These are phyloP conservation scores for Suhomyces chickasaworum DNA, from an alignment of 1,139 yeast species.

Conservation along the genomic window DNA sequence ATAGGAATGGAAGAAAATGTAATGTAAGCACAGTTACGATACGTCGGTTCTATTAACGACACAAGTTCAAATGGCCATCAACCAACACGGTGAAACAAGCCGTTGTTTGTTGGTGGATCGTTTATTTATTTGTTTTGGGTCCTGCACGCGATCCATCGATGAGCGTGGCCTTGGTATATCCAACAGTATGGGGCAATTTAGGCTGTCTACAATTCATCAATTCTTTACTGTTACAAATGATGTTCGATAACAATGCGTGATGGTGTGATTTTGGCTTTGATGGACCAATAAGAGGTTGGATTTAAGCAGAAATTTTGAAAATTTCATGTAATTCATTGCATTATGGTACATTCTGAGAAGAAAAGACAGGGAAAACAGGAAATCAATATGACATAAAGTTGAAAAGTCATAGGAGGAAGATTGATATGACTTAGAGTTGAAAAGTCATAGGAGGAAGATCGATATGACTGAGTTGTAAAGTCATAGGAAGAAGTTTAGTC, in stretches of 20 bases:
- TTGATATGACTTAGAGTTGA: too few species aligned
- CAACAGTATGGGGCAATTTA: slow-evolving; percentile 1
- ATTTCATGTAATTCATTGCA: not conserved
- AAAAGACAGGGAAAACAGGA: not conserved
- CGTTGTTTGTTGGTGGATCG: slow-evolving; percentile 7
- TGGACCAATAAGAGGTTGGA: too few species aligned
- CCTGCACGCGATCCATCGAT: slow-evolving; percentile 2
- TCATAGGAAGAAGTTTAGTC: too few species aligned
- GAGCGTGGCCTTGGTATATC: not conserved
- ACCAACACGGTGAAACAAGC: slow-evolving; percentile 2
- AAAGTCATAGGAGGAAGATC: too few species aligned
- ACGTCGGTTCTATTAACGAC: not conserved
- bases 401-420: too few species aligned
- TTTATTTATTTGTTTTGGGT: slow-evolving; percentile 8
- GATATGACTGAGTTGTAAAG: too few species aligned
- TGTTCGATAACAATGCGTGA: not conserved
- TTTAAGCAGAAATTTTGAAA: not conserved
- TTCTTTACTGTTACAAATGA: not conserved
- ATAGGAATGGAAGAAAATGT: too few species aligned
- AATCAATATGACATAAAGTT: not conserved
- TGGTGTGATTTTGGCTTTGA: too few species aligned
- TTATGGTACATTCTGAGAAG: not conserved
- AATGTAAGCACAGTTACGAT: too few species aligned
- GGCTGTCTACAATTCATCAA: not conserved
- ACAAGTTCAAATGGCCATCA: slow-evolving; percentile 1